Evolutionary conservation across 768 basidiomycete species (phyloP), one percentile per base, ranked within the genome.

Genomic region (Suillus decipiens): DNA sequence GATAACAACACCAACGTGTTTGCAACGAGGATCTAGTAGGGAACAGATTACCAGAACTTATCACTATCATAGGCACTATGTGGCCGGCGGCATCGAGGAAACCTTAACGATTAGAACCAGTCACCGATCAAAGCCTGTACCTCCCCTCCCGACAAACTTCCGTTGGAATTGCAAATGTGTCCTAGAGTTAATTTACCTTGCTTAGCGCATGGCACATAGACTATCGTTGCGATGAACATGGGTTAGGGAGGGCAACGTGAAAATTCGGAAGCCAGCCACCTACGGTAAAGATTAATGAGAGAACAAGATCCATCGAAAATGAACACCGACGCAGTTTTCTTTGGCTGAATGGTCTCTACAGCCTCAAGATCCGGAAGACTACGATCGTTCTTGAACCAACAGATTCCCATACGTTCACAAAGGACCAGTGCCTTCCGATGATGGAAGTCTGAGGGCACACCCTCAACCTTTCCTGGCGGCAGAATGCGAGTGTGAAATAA

Each of bases 401-500:
- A 73, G 37, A 24, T 71, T 62, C 22, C 71, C 74, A 75, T 71
- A 34, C 56, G 67, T 28, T 74, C 71, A 56, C 68, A 73, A 22
- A 75, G 69, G 14, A 43, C 64, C 36, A 66, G 41, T 1, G 70
- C 75, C 43, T 60, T 64, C 33, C 43, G 28, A 28, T 28, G 28
- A 28, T 28, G 75, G 61, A 73, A 72, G 63, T 75, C 75, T 36
- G 66, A 69, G 19, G 72, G 73, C 47, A 76, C 65, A 5, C 73
- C 76, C 5, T 68, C 63, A 17, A 67, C 69, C 56, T 61, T 67
- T 58, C 63, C 73, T 17, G 73, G 67, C 22, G 75, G 75, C 48
- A 76, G 71, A 62, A 76, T 68, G 37, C 71, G 75, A 22, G 74
- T 76, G 64, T 73, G 75, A 66, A 77, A 75, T 59, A 75, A 60